Evolutionary conservation across 2,329 filamentous ascomycete genomes (phyloP).

Genomic region (Nothophaeocryptopus gaeumannii): DNA sequence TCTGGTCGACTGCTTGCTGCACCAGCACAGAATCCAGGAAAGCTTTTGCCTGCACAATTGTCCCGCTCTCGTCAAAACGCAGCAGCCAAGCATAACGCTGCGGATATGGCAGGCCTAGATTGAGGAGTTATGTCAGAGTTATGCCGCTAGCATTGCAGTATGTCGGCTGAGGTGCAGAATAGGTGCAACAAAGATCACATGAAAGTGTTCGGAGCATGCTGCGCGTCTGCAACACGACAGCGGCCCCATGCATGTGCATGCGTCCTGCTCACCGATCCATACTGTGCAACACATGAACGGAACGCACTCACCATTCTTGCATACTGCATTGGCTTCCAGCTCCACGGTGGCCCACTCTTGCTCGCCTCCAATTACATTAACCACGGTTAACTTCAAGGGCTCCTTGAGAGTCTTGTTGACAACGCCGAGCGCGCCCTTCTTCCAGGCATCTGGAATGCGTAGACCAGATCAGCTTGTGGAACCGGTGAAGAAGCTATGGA

Average conservation of each 20-base stretch:
- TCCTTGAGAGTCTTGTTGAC: slow-evolving; percentile 25
- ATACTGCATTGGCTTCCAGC: slow-evolving; percentile 27
- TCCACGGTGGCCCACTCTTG: slow-evolving; percentile 31
- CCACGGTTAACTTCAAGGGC: slow-evolving; percentile 24
- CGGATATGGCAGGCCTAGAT: slow-evolving; percentile 24
- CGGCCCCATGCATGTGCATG: background rate
- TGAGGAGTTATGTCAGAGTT: background rate
- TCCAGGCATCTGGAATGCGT: slow-evolving; percentile 24
- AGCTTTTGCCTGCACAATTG: slow-evolving; percentile 26
- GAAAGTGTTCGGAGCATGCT: background rate
- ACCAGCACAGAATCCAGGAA: slow-evolving; percentile 28
- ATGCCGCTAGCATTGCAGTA: background rate
- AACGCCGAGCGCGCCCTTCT: slow-evolving; percentile 26
- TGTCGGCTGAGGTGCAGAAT: background rate
- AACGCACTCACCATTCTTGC: slow-evolving; percentile 27
- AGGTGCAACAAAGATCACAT: background rate
- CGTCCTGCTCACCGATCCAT: background rate
- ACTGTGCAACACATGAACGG: background rate
- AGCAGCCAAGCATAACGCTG: slow-evolving; percentile 31
- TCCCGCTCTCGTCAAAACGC: slow-evolving; percentile 27
- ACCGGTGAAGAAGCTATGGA: no score
- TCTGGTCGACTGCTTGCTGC: slow-evolving; percentile 26
- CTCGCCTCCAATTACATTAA: slow-evolving; percentile 29
- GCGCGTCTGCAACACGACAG: background rate
- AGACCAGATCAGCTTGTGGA: background rate